Evolutionary conservation across 345 rosid genomes (phyloP).

Genomic region (Heritiera littoralis): DNA sequence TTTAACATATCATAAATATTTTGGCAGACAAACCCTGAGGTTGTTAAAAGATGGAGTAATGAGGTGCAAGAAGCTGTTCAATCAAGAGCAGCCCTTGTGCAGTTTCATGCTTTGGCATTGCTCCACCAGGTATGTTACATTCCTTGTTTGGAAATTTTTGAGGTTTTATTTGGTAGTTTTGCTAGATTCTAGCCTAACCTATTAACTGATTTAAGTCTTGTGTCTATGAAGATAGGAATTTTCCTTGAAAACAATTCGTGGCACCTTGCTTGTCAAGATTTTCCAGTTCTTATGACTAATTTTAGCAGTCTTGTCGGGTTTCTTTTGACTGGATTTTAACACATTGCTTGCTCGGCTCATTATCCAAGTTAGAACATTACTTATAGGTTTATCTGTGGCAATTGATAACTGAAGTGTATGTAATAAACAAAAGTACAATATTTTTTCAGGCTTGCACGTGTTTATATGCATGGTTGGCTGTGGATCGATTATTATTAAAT

Average conservation of each 20-base stretch:
- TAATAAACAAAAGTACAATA: not conserved
- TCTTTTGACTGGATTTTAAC: too few species aligned
- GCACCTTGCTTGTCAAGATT: not conserved
- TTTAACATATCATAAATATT: constrained; percentile 11
- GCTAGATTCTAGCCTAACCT: not conserved
- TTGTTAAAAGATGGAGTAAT: constrained; percentile 98
- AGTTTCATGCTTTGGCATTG: constrained; percentile 91
- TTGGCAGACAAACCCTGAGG: constrained; percentile 77
- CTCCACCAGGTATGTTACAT: constrained; percentile 70
- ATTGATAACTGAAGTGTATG: not conserved
- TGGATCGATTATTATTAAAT: not conserved
- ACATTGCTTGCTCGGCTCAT: too few species aligned
- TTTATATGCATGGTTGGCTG: not conserved
- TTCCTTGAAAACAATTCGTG: not conserved
- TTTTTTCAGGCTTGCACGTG: constrained; percentile 7
- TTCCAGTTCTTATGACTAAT: not conserved
- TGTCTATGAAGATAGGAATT: not conserved
- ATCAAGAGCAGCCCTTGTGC: constrained; percentile 95
- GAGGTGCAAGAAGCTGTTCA: constrained; percentile 99
- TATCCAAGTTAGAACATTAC: not conserved
- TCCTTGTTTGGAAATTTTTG: constrained; percentile 15
- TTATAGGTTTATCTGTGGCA: not conserved
- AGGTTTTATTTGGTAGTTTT: not conserved
- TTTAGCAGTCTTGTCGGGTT: not conserved
- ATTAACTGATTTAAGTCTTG: not conserved